A percentile compares a stretch with the other conserved stretches of the same genome.
Evolutionary conservation across 805 yeast genomes (phyloP).

Genomic region (Saturnispora mendoncae): DNA sequence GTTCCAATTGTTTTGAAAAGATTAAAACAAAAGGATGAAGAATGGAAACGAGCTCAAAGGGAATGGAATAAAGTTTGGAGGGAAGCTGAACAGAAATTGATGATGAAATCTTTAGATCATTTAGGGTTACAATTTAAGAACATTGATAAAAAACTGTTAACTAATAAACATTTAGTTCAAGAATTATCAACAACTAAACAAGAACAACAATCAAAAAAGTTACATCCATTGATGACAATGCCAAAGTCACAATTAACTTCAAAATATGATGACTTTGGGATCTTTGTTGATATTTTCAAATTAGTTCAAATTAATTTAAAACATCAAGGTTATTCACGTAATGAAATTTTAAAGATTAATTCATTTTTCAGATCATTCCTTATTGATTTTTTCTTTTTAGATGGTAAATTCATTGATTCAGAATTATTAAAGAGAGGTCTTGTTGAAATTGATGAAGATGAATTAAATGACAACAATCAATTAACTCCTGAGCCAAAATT

Average conservation of each 20-base stretch:
- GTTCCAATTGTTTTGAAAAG: slow-evolving; percentile 89
- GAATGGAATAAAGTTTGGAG: slow-evolving; percentile 99
- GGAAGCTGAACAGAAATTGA: slow-evolving; percentile 92
- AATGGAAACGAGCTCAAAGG: slow-evolving; percentile 96
- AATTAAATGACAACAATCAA: slow-evolving; percentile 11
- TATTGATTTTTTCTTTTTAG: slow-evolving; percentile 59
- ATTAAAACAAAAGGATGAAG: slow-evolving; percentile 95
- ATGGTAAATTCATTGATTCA: slow-evolving; percentile 39
- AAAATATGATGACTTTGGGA: slow-evolving; percentile 53
- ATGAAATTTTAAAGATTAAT: slow-evolving; percentile 70
- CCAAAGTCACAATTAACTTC: slow-evolving; percentile 65
- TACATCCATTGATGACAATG: slow-evolving; percentile 77
- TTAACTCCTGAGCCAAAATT: background rate
- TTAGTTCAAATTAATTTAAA: slow-evolving; percentile 59
- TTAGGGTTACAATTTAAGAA: slow-evolving; percentile 94
- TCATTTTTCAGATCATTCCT: slow-evolving; percentile 64
- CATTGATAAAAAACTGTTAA: slow-evolving; percentile 84
- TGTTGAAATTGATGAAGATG: slow-evolving; percentile 22
- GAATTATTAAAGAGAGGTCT: slow-evolving; percentile 29
- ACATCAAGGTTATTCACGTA: slow-evolving; percentile 65
- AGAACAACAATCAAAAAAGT: slow-evolving; percentile 79
- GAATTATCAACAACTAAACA: slow-evolving; percentile 89
- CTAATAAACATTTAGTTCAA: slow-evolving; percentile 82
- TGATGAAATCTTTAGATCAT: slow-evolving; percentile 89
- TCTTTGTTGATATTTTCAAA: slow-evolving; percentile 64